Percentiles rank a stretch among this genome's conserved stretches.
Evolutionary conservation across 441 rosid genomes (phyloP).

Genomic region (Erodium moschatum): DNA sequence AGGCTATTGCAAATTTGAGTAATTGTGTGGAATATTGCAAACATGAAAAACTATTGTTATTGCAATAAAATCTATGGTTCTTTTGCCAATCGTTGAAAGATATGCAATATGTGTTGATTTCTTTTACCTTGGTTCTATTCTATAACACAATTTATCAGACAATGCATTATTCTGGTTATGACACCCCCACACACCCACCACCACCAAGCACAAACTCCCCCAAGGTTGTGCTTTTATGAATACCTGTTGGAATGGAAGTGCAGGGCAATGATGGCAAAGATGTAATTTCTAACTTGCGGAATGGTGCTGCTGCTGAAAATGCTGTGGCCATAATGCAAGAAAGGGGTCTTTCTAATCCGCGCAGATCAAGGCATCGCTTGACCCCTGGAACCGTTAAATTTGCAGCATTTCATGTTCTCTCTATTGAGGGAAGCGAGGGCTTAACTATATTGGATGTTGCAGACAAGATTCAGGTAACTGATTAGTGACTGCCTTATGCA

Average conservation of each 20-base stretch:
- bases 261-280: slow-evolving; percentile 62
- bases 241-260: slow-evolving; percentile 15
- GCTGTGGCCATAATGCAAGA: slow-evolving; percentile 82
- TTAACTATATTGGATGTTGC: slow-evolving; percentile 71
- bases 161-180: not conserved
- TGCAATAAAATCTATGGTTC: not conserved
- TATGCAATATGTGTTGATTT: not conserved
- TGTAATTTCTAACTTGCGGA: slow-evolving; percentile 54
- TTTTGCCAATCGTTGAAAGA: not conserved
- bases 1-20: too few species aligned
- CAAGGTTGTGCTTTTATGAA: slow-evolving; percentile 8
- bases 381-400: slow-evolving; percentile 91
- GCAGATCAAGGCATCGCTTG: slow-evolving; percentile 80
- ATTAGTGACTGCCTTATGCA: not conserved
- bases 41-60: not conserved
- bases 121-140: not conserved
- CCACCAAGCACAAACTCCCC: not conserved
- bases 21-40: too few species aligned
- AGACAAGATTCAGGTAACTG: slow-evolving; percentile 71
- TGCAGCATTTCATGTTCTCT: slow-evolving; percentile 81
- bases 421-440: slow-evolving; percentile 66
- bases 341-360: slow-evolving; percentile 56
- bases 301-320: slow-evolving; percentile 74
- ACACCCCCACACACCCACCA: not conserved
- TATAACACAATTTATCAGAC: not conserved